phyloP scores from a whole-genome alignment of 805 yeast species.

The Debaryomyces prosopidis region DNA sequence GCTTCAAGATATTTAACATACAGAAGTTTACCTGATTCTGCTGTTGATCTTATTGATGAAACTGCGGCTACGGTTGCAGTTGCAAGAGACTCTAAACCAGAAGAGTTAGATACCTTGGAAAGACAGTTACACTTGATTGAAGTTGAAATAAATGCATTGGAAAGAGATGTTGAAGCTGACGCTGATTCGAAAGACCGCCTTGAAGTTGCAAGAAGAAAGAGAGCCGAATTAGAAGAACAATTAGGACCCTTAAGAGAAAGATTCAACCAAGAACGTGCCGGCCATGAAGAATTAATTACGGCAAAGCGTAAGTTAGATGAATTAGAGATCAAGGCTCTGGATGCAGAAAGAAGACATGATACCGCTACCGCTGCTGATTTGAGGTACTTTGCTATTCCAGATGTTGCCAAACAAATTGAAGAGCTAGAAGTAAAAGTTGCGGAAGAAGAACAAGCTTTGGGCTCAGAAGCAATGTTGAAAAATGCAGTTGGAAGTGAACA shows the following conservation, averaged over 20 bases:
- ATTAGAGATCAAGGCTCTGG: conserved; percentile 86
- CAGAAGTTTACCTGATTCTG: conserved; percentile 92
- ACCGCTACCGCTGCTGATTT: conserved; percentile 93
- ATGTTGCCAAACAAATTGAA: conserved; percentile 71
- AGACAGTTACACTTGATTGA: conserved; percentile 88
- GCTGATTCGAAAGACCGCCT: conserved; percentile 83
- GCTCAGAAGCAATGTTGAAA: conserved; percentile 66
- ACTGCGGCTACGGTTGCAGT: conserved; percentile 96
- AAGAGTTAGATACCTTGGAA: conserved; percentile 90
- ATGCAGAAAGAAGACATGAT: conserved; percentile 97
- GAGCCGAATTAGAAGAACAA: conserved; percentile 82
- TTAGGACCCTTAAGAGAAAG: conserved; percentile 82
- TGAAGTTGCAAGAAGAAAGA: conserved; percentile 71
- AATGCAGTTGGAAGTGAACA: conserved; percentile 92
- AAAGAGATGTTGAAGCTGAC: conserved; percentile 89
- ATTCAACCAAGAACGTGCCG: conserved; percentile 82
- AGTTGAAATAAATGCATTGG: conserved; percentile 95
- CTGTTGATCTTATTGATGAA: conserved; percentile 90
- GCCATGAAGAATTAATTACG: conserved; percentile 86
- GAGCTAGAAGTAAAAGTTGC: conserved; percentile 75
- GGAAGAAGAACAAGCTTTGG: conserved; percentile 73
- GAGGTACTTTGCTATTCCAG: conserved; percentile 97
- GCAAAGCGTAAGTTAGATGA: conserved; percentile 92
- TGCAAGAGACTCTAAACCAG: conserved; percentile 97
- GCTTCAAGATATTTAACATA: conserved; percentile 91